Base-by-base conservation (phyloP, 2,329 filamentous ascomycete genomes). In the Aspergillus fumigatiaffinis region DNA sequence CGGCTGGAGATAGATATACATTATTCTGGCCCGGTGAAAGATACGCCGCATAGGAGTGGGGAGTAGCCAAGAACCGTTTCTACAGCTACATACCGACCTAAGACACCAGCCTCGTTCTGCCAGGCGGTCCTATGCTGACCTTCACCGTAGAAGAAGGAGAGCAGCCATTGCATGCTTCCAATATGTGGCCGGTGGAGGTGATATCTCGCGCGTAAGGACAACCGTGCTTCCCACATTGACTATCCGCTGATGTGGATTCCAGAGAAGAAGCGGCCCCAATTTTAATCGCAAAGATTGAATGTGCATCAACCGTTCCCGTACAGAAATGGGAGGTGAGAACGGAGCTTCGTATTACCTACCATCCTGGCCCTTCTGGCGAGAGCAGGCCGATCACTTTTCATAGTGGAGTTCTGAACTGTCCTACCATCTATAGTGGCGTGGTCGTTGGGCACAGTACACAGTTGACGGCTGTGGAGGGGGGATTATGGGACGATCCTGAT, bases 231-330 rank as follows among this genome's bases (percentile, higher is more conserved):
- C 42, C 4, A 23, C 1, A 1, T 42, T n/a, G n/a, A 42, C 41
- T 42, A 42, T 3, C 5, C 17, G 6, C 38, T 42, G n/a, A 42
- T 6, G 2, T 42, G 5, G n/a, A 9, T 8, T 42, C 6, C 6
- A 42, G 38, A 17, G 38, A 42, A 17, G 38, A 53, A 25, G 23
- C 51, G 1, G n/a, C 44, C 51, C 25, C 8, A 5, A 53, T 42
- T 47, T 41, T 53, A 8, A 53, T 29, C 25, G 41, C 51, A 20
- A 47, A n/a, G 28, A 21, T 53, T 26, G 51, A 53, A 44, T 53
- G 51, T n/a, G 17, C 20, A 17, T 42, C 51, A 8, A 25, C n/a
- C 3, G 21, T 3, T 41, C 41, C 38, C 44, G 25, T 47, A 25
- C 35, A 47, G n/a, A 26, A 53, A 25, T 25, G 29, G 25, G n/a